Percentiles rank a stretch among this genome's conserved stretches.
These are phyloP conservation scores for Penicillium arizonense DNA, from an alignment of 495 filamentous ascomycete species.

Conservation along the genomic window DNA sequence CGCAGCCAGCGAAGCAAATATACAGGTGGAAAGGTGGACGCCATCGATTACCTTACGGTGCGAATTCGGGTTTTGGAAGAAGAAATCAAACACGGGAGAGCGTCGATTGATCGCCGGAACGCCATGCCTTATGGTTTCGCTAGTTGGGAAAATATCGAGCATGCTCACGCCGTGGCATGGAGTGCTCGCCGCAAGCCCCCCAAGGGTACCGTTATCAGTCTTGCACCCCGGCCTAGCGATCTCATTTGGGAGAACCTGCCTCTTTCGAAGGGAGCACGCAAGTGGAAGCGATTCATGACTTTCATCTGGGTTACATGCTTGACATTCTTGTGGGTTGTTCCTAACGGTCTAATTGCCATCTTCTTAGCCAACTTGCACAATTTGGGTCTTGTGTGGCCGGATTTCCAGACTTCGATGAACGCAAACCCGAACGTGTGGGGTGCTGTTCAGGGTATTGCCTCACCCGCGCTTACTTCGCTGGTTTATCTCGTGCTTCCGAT, in stretches of 20 bases:
- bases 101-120: slow-evolving; percentile 79
- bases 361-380: slow-evolving; percentile 85
- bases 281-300: slow-evolving; percentile 72
- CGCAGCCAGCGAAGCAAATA: slow-evolving; percentile 58
- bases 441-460: slow-evolving; percentile 87
- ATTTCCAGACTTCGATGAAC: slow-evolving; percentile 64
- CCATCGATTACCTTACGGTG: slow-evolving; percentile 88
- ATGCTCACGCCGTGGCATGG: slow-evolving; percentile 87
- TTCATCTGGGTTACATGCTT: slow-evolving; percentile 78
- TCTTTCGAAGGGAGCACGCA: slow-evolving; percentile 61
- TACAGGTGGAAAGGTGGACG: slow-evolving; percentile 65
- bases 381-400: slow-evolving; percentile 75
- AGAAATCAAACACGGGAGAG: slow-evolving; percentile 78
- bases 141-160: slow-evolving; percentile 81
- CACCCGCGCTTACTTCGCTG: slow-evolving; percentile 86
- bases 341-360: slow-evolving; percentile 92
- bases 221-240: slow-evolving; percentile 87
- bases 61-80: slow-evolving; percentile 80
- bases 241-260: slow-evolving; percentile 95
- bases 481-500: slow-evolving; percentile 87
- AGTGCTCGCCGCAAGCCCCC: slow-evolving; percentile 75
- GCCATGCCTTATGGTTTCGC: slow-evolving; percentile 92
- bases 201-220: slow-evolving; percentile 69
- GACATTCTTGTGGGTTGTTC: slow-evolving; percentile 87
- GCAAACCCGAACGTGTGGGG: slow-evolving; percentile 69